Base-by-base conservation (phyloP, 257 asterid species). In the Ocimum tenuiflorum region DNA sequence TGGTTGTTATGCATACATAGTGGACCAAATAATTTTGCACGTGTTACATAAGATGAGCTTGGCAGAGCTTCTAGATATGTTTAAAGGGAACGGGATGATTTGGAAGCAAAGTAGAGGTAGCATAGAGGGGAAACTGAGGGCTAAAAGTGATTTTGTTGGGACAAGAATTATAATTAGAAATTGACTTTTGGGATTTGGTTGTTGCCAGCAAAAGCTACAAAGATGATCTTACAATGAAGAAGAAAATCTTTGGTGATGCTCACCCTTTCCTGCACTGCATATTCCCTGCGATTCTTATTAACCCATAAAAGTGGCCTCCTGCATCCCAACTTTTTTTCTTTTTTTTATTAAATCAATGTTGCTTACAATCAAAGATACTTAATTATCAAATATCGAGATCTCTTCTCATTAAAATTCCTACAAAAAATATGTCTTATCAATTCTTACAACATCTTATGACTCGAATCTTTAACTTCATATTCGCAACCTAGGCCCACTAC, bases 171-270 rank as follows among this genome's bases (percentile, higher is more conserved):
- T 72, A 56, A 51, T 69, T 57, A 51, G 36, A 72, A 60, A 20
- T 74, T 82, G 82, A 80, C 85, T 79, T 80, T 74, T 31, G 11
- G 67, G 72, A 72, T 38, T 51, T 55, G 15, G 3, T 35, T 77
- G 86, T 67, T 69, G 74, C 67, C 71, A 65, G 47, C 35, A 36
- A 14, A 48, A 67, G 75, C 77, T 47, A 77, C 82, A 74, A 58
- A 65, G 39, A 17, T 73, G 71, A 82, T 80, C 81, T 79, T 23
- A 45, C 18, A 73, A 70, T 68, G 65, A 66, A 70, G 75, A 51
- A 61, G 48, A 57, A 75, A 74, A 82, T 76, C 85, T 71, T 58
- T 60, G 46, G 11, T 45, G 79, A 74, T 57, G 50, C 57, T 9
- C 52, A 17, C 27, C 56, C 58, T 68, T 73, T 77, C 55, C 33